Evolutionary conservation across 164 flowering plant genomes (phyloP).

Genomic region (Chimonanthus salicifolius): DNA sequence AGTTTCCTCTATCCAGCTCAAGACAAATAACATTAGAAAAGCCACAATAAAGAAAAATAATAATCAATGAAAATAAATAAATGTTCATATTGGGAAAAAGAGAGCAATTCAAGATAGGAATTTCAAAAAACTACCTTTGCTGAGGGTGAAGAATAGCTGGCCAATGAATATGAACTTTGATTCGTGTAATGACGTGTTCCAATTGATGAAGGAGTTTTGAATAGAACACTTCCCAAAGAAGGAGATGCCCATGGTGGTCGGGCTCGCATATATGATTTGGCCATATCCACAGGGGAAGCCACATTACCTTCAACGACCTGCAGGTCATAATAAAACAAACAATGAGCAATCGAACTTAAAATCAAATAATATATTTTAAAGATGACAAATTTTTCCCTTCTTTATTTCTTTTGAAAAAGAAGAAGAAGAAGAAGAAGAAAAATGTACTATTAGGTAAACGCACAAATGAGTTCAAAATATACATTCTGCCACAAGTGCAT

Average conservation of each 20-base stretch:
- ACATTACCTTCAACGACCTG: conserved; percentile 42
- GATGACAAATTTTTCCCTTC: too few species aligned
- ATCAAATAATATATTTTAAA: not conserved
- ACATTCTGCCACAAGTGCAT: not conserved
- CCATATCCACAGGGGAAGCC: conserved; percentile 77
- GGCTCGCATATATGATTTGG: conserved; percentile 66
- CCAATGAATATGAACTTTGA: conserved; percentile 32
- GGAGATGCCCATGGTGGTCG: conserved; percentile 88
- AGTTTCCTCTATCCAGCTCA: not conserved
- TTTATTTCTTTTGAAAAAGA: not conserved
- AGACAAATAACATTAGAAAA: not conserved
- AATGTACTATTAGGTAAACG: not conserved
- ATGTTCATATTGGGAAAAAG: not conserved
- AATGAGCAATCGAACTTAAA: conserved; percentile 1
- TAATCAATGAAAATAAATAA: not conserved
- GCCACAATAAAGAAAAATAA: not conserved
- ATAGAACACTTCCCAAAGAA: conserved; percentile 25
- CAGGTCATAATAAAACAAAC: conserved; percentile 1
- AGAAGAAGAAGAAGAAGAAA: not conserved
- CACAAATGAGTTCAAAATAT: not conserved
- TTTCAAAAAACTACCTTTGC: conserved; percentile 30
- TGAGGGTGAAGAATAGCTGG: conserved; percentile 23
- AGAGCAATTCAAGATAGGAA: not conserved
- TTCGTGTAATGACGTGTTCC: conserved; percentile 32
- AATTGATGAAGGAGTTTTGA: conserved; percentile 32